Conservation (phyloP, 768 basidiomycete genomes). For the Thelephora aurantiotincta region DNA sequence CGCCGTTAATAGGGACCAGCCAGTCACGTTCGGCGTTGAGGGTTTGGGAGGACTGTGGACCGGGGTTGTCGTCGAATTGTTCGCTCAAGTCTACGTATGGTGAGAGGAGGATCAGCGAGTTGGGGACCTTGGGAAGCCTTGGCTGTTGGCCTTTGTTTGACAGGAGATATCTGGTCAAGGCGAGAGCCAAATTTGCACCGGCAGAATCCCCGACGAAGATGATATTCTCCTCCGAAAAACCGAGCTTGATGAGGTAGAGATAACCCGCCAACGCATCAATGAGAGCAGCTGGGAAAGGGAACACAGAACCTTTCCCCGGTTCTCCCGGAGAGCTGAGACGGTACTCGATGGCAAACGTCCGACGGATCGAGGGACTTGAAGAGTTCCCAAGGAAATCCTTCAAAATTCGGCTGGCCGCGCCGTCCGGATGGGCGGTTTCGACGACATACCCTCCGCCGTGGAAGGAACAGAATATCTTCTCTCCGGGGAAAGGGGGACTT, state of each 20-base stretch:
- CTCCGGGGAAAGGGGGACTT: too few relatives aligned
- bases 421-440: slow-evolving; percentile 46
- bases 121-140: slow-evolving; percentile 21
- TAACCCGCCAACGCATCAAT: slow-evolving; percentile 67
- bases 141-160: slow-evolving; percentile 18
- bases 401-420: slow-evolving; percentile 30
- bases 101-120: slow-evolving; percentile 22
- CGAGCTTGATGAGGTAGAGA: too few relatives aligned
- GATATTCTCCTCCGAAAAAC: too few relatives aligned
- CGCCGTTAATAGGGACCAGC: slow-evolving; percentile 23
- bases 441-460: too few relatives aligned
- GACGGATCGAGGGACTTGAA: slow-evolving; percentile 28
- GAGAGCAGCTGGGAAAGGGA: slow-evolving; percentile 64
- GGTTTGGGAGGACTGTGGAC: slow-evolving; percentile 20
- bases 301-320: too few relatives aligned
- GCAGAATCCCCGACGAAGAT: slow-evolving; percentile 65
- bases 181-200: slow-evolving; percentile 58
- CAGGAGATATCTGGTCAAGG: slow-evolving; percentile 48
- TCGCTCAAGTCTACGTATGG: not conserved
- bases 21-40: slow-evolving; percentile 45
- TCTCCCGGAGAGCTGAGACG: slow-evolving; percentile 33
- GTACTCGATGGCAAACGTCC: slow-evolving; percentile 56
- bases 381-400: too few relatives aligned
- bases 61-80: slow-evolving; percentile 21
- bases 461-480: too few relatives aligned